A percentile compares a stretch with the other conserved stretches of the same genome.
Evolutionary conservation across 805 yeast genomes (phyloP).

Genomic region (Lipomyces japonicus): DNA sequence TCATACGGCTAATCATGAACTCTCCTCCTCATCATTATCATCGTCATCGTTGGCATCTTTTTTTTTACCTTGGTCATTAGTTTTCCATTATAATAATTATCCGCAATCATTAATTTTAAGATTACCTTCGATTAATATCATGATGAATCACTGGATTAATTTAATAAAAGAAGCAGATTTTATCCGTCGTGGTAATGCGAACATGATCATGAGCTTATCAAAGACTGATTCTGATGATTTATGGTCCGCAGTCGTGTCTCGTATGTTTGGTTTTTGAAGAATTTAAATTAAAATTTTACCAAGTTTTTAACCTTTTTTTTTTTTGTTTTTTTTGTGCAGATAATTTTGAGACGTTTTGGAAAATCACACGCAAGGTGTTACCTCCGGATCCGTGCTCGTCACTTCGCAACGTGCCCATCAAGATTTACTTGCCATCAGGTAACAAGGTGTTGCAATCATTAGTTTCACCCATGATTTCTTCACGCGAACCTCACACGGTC

Average conservation of each 20-base stretch:
- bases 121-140: slow-evolving; percentile 33
- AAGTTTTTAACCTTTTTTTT: too few species aligned
- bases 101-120: slow-evolving; percentile 49
- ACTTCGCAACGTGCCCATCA: slow-evolving; percentile 35
- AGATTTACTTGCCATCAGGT: slow-evolving; percentile 37
- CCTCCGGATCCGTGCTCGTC: slow-evolving; percentile 26
- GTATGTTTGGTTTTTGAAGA: slow-evolving; percentile 7
- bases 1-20: slow-evolving; percentile 10
- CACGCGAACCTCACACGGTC: slow-evolving; percentile 35
- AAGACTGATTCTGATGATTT: slow-evolving; percentile 54
- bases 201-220: slow-evolving; percentile 72
- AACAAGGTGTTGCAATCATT: slow-evolving; percentile 40
- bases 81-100: slow-evolving; percentile 42
- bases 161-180: slow-evolving; percentile 79
- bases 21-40: too few species aligned
- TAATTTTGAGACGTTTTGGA: slow-evolving; percentile 33
- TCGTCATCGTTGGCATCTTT: too few species aligned
- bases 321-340: slow-evolving; percentile 5
- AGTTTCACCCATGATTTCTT: slow-evolving; percentile 27
- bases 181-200: slow-evolving; percentile 71
- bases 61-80: slow-evolving; percentile 47
- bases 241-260: slow-evolving; percentile 49
- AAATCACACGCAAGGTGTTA: slow-evolving; percentile 29
- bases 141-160: slow-evolving; percentile 62
- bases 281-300: too few species aligned